phyloP scores from a whole-genome alignment of 805 yeast genomes.

The Pichia scutulata region DNA sequence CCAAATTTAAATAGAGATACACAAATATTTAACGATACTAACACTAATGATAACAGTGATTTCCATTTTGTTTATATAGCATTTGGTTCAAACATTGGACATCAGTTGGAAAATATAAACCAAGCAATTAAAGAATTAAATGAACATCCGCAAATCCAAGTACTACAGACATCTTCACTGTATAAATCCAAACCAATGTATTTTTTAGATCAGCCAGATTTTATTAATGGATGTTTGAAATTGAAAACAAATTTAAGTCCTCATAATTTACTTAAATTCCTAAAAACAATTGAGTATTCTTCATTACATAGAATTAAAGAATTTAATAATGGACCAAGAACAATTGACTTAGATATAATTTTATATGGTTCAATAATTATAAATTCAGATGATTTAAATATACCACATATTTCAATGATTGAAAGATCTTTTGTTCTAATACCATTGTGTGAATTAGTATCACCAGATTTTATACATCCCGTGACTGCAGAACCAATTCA shows the following conservation, averaged over 20 bases:
- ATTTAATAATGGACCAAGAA: slow-evolving; percentile 86
- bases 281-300: slow-evolving; percentile 75
- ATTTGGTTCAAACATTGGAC: slow-evolving; percentile 84
- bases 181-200: slow-evolving; percentile 94
- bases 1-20: slow-evolving; percentile 27
- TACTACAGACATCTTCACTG: slow-evolving; percentile 63
- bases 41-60: not conserved
- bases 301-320: slow-evolving; percentile 63
- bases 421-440: slow-evolving; percentile 85
- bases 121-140: slow-evolving; percentile 44
- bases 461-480: slow-evolving; percentile 67
- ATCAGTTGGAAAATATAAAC: slow-evolving; percentile 54
- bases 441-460: slow-evolving; percentile 77
- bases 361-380: slow-evolving; percentile 56
- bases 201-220: slow-evolving; percentile 66
- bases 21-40: no score
- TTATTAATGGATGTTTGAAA: slow-evolving; percentile 76
- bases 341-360: slow-evolving; percentile 83
- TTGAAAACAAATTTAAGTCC: slow-evolving; percentile 60
- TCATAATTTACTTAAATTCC: slow-evolving; percentile 44
- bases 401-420: slow-evolving; percentile 85
- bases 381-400: slow-evolving; percentile 49
- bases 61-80: slow-evolving; percentile 64
- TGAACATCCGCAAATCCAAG: slow-evolving; percentile 29
- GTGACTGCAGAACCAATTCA: slow-evolving; percentile 77